These are phyloP conservation scores for Nectriaceae sp. DNA, from an alignment of 2,329 filamentous ascomycete genomes.

Conservation along the genomic window DNA sequence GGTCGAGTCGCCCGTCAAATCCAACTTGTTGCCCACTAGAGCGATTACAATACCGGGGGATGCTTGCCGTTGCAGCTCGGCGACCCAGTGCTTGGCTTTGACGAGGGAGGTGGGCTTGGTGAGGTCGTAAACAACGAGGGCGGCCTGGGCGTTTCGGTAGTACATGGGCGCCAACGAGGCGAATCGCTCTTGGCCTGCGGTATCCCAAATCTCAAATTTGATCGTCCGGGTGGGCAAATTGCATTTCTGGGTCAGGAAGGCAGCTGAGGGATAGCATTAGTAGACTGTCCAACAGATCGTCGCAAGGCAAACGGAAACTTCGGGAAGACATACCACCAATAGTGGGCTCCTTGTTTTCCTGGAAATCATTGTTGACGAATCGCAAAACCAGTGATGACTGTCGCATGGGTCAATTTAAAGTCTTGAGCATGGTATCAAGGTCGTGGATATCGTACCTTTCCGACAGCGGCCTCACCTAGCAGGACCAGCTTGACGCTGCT, in stretches of 20 bases:
- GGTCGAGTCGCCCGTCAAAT: slow-evolving; percentile 69
- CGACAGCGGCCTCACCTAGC: slow-evolving; percentile 94
- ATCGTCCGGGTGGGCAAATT: slow-evolving; percentile 90
- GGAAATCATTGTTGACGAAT: slow-evolving; percentile 99
- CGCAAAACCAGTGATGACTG: slow-evolving; percentile 96
- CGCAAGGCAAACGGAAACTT: slow-evolving; percentile 11
- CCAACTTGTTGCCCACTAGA: slow-evolving; percentile 94
- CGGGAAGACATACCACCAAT: slow-evolving; percentile 75
- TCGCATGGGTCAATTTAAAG: slow-evolving; percentile 27
- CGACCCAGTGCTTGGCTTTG: slow-evolving; percentile 99
- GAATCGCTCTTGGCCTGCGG: slow-evolving; percentile 95
- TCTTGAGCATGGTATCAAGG: neutral
- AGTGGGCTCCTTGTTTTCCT: slow-evolving; percentile 99
- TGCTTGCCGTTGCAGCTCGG: slow-evolving; percentile 93
- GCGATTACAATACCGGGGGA: slow-evolving; percentile 96
- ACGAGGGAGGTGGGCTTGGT: slow-evolving; percentile 93
- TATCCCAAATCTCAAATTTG: slow-evolving; percentile 98
- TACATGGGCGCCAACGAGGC: slow-evolving; percentile 98
- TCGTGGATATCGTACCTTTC: slow-evolving; percentile 71
- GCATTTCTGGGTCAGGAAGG: slow-evolving; percentile 98
- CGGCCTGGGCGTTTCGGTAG: slow-evolving; percentile 97
- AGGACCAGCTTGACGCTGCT: slow-evolving; percentile 99
- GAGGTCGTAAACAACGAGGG: slow-evolving; percentile 97
- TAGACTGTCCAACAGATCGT: neutral
- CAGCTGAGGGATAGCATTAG: slow-evolving; percentile 57